A percentile compares a stretch with the other conserved stretches of the same genome.
Evolutionary conservation across 106 monocot genomes (phyloP).

Genomic region (Apostasia ramifera): DNA sequence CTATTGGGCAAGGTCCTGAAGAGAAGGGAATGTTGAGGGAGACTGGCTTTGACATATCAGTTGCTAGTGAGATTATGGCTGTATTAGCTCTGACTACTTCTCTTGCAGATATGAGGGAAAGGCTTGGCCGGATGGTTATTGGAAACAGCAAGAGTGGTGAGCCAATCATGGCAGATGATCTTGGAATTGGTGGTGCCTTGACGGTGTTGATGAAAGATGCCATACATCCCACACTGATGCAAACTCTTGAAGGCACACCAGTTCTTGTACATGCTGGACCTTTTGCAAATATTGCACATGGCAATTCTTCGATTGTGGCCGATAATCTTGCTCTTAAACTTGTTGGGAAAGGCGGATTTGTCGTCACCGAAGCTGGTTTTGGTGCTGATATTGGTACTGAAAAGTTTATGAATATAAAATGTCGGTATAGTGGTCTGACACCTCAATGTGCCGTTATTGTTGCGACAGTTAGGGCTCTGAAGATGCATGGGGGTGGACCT

Average conservation of each 20-base stretch:
- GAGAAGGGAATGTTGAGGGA: conserved; percentile 91
- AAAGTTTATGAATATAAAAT: conserved; percentile 98
- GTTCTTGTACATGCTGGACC: conserved; percentile 99
- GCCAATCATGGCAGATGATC: conserved; percentile 89
- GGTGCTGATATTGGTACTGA: conserved; percentile 97
- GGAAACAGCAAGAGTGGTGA: conserved; percentile 85
- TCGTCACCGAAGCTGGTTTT: conserved; percentile 95
- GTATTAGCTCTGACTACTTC: conserved; percentile 92
- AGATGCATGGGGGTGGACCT: conserved; percentile 99
- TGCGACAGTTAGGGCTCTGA: conserved; percentile 86
- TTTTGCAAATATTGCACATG: conserved; percentile 98
- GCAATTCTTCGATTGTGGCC: conserved; percentile 94
- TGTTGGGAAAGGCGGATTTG: conserved; percentile 88
- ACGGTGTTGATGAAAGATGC: conserved; percentile 99
- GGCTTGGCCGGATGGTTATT: conserved; percentile 85
- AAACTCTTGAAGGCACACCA: conserved; percentile 94
- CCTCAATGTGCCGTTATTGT: conserved; percentile 92
- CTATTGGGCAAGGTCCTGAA: conserved; percentile 87
- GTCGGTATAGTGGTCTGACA: conserved; percentile 71
- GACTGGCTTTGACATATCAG: conserved; percentile 91
- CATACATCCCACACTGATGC: conserved; percentile 95
- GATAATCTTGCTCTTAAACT: conserved; percentile 95
- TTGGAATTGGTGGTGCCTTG: conserved; percentile 89
- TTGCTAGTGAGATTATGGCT: conserved; percentile 98
- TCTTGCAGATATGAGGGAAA: conserved; percentile 91